Conservation (phyloP, 2,329 filamentous ascomycete species). For the Colletotrichum sojae region DNA sequence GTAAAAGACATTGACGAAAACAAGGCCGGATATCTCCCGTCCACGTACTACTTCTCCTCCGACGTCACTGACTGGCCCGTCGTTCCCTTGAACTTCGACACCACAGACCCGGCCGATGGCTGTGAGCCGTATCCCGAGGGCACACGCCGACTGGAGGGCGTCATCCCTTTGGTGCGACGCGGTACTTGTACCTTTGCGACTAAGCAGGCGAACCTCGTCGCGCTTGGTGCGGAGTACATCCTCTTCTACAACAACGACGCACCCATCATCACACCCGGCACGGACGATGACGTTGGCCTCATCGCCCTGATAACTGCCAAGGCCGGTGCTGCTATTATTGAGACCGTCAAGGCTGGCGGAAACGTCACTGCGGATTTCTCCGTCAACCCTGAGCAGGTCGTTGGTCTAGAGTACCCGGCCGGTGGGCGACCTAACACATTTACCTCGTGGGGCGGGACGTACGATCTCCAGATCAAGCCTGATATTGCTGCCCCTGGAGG, state of each 20-base stretch:
- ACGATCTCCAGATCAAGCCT: conserved; percentile 59
- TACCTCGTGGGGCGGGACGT: conserved; percentile 60
- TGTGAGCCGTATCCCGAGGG: conserved; percentile 46
- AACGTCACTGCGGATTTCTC: conserved; percentile 51
- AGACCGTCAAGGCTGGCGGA: conserved; percentile 44
- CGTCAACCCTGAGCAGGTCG: conserved; percentile 43
- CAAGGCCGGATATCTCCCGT: conserved; percentile 52
- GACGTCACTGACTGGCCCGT: conserved; percentile 53
- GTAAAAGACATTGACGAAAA: conserved; percentile 44
- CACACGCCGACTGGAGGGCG: conserved; percentile 42
- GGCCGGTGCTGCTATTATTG: conserved; percentile 46
- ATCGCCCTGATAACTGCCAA: conserved; percentile 45
- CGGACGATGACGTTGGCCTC: conserved; percentile 33
- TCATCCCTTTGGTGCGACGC: conserved; percentile 51
- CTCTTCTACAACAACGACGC: conserved; percentile 50
- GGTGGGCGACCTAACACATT: conserved; percentile 55
- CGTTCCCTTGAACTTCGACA: conserved; percentile 46
- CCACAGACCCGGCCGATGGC: conserved; percentile 45
- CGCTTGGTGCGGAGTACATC: conserved; percentile 47
- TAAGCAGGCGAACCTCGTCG: conserved; percentile 48
- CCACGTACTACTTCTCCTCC: conserved; percentile 50
- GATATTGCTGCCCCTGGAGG: conserved; percentile 60
- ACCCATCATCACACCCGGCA: conserved; percentile 39
- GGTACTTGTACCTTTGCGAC: conserved; percentile 49
- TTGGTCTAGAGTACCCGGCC: conserved; percentile 43